Base-by-base conservation (phyloP, 371 early-diverging fungal genomes). In the Apophysomyces elegans region DNA sequence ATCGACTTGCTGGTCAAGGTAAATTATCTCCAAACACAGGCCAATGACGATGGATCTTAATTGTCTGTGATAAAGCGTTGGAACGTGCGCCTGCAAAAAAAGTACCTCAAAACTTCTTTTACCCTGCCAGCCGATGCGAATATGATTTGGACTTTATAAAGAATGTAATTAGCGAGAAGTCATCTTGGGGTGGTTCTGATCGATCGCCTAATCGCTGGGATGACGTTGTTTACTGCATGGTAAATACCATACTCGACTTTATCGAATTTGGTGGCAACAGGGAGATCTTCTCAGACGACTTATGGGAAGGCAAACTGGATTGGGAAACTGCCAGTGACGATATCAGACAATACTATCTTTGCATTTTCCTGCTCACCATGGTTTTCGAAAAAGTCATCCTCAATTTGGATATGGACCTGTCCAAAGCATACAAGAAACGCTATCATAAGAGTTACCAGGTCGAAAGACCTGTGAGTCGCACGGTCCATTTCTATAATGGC, bases 361-460 rank as follows among this genome's bases (percentile, higher is more conserved):
- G 57, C 35, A 37, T 36, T 18, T 61, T 61, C 37, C 13, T 69
- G 1, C 37, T 69, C 5, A 11, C 41, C 1, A 13, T 58, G 9
- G 35, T 57, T 14, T 65, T 64, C 41, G 65, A 69, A 6, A 56
- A 61, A 16, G 13, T 69, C 12, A 16, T 69, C 7, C 60, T 61
- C 35, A 56, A 64, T 14, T 6, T 69, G 62, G 65, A 69, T 26
- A 43, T 69, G 57, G 18, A 58, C 13, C 32, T 69, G 56, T 37
- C 56, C 7, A 41, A 41, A 7, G 37, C 58, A 13, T 69, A 69
- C 37, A 36, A 37, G 12, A 56, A 56, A 1, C 47, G 11, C 4
- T 62, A 60, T 43, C 69, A n/a, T 5, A 45, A 41, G 44, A 60
- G 59, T 16, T 64, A 65, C 2, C 32, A 26, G 32, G 32, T 26